phyloP scores from a whole-genome alignment of 768 basidiomycete species.

The Rhodotorula paludigena region DNA sequence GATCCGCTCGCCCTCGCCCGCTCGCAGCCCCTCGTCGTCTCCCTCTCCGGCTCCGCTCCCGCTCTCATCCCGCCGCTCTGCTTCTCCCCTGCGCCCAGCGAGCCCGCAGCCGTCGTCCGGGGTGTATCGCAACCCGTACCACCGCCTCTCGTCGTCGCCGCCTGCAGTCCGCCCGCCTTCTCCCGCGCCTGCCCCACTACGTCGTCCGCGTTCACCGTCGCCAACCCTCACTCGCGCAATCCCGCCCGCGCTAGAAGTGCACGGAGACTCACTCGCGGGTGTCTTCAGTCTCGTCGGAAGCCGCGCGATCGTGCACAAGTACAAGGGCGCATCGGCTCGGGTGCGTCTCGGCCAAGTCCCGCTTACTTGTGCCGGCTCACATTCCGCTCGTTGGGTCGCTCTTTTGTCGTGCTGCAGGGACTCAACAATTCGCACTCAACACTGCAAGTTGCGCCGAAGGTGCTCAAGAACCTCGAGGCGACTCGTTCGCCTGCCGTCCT shows the following conservation, averaged over 20 bases:
- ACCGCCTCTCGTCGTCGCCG: background rate
- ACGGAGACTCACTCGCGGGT: conserved; percentile 17
- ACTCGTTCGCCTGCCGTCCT: background rate
- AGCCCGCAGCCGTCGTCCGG: background rate
- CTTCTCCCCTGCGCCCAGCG: background rate
- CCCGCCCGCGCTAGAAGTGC: background rate
- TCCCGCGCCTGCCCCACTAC: too few relatives aligned
- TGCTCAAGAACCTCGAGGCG: background rate
- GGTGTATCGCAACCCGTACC: conserved; percentile 1
- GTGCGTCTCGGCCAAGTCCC: too few relatives aligned
- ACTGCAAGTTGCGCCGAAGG: background rate
- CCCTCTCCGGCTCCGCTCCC: background rate
- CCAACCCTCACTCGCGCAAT: background rate
- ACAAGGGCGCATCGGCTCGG: background rate
- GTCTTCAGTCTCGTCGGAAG: conserved; percentile 12
- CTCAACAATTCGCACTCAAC: conserved; percentile 19
- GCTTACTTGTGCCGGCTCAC: too few relatives aligned
- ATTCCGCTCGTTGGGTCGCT: too few relatives aligned
- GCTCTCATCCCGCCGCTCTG: background rate
- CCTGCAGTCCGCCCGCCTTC: background rate
- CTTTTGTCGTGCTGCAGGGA: background rate
- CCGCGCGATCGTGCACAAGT: background rate
- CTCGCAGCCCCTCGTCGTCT: background rate
- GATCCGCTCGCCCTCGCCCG: background rate
- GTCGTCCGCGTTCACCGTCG: background rate